Conservation (phyloP, 1,139 yeast genomes). For the Scheffersomyces illinoinensis region DNA sequence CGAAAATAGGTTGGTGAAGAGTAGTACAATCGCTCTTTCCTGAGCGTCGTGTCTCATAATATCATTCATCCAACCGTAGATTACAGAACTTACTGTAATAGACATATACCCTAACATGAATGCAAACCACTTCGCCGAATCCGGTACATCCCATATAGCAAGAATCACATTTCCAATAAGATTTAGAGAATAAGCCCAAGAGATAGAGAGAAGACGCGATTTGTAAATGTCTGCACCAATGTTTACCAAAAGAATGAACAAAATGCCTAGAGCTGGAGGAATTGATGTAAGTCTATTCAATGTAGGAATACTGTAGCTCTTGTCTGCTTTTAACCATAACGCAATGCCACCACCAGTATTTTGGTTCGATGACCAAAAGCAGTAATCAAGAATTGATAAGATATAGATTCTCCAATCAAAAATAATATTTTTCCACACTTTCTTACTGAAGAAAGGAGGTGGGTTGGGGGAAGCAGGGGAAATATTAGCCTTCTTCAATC, state of each 20-base stretch:
- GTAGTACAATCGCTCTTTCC: constrained; percentile 36
- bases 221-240: constrained; percentile 49
- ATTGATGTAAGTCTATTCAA: constrained; percentile 45
- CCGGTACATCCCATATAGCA: constrained; percentile 39
- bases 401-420: constrained; percentile 59
- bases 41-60: constrained; percentile 37
- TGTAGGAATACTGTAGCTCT: constrained; percentile 26
- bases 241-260: constrained; percentile 45
- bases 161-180: constrained; percentile 40
- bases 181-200: constrained; percentile 52
- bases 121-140: constrained; percentile 21
- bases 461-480: not conserved
- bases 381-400: constrained; percentile 52
- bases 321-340: constrained; percentile 41
- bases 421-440: constrained; percentile 51
- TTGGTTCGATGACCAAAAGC: constrained; percentile 63
- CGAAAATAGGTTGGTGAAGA: constrained; percentile 37
- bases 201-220: constrained; percentile 57
- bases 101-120: constrained; percentile 21
- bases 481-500: constrained; percentile 4
- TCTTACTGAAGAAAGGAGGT: constrained; percentile 22
- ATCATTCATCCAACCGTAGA: constrained; percentile 23
- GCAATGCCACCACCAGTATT: constrained; percentile 53
- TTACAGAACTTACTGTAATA: constrained; percentile 24
- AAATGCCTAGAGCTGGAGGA: constrained; percentile 45